Evolutionary conservation across 768 basidiomycete species (phyloP).

Genomic region (Lactarius vividus): DNA sequence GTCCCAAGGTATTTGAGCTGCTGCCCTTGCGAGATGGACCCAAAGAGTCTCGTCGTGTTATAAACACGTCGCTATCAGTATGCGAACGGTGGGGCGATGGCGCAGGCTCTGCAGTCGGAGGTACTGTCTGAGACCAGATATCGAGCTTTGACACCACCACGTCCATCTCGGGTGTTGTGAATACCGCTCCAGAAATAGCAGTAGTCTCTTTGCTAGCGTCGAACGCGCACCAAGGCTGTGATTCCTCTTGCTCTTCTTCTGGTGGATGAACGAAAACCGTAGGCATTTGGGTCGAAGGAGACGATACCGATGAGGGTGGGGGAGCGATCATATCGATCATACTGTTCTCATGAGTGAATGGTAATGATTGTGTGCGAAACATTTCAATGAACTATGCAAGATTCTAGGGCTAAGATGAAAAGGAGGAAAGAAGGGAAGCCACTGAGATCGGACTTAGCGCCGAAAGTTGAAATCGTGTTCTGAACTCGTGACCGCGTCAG

Average conservation of each 20-base stretch:
- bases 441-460: neutral
- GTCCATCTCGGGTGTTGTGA: slow-evolving; percentile 34
- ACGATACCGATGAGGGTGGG: slow-evolving; percentile 33
- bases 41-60: slow-evolving; percentile 32
- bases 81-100: slow-evolving; percentile 33
- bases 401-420: neutral
- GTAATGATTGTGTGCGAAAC: slow-evolving; percentile 32
- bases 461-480: slow-evolving; percentile 14
- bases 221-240: slow-evolving; percentile 37
- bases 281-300: slow-evolving; percentile 31
- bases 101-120: slow-evolving; percentile 32
- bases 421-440: slow-evolving; percentile 4
- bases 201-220: slow-evolving; percentile 31
- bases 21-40: slow-evolving; percentile 4
- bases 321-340: slow-evolving; percentile 27
- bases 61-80: slow-evolving; percentile 31
- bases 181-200: slow-evolving; percentile 23
- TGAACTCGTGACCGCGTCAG: slow-evolving; percentile 17
- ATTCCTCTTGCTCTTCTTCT: slow-evolving; percentile 38
- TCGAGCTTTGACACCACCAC: slow-evolving; percentile 32
- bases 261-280: slow-evolving; percentile 39
- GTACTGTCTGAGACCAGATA: slow-evolving; percentile 30
- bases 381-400: slow-evolving; percentile 27
- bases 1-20: neutral
- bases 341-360: slow-evolving; percentile 21